Base-by-base conservation (phyloP, 208 protist species). In the Crithidia expoeki region DNA sequence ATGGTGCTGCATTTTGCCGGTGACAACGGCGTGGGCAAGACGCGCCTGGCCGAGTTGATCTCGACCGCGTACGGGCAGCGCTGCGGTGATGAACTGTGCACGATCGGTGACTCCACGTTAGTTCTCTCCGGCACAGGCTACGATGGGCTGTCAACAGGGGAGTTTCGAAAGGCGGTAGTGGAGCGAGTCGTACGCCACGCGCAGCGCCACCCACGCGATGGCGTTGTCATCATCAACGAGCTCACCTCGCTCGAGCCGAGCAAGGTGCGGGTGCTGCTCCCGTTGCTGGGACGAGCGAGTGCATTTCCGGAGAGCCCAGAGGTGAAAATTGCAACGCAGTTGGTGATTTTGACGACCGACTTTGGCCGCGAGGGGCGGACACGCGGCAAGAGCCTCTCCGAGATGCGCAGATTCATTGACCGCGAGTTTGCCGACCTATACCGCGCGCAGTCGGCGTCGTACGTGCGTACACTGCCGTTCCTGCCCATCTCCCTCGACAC, bases 1-100 rank as follows among this genome's bases (percentile, higher is more conserved):
- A 65, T 89, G 21, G 75, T 94, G 12, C 64, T 94, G 21, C 86
- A 92, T 53, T 90, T 94, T 74, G 86, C 86, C 5, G 89, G 89
- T 23, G 89, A 94, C 75, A 94, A 94, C 61, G 89, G 89, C 23
- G 89, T 94, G 4, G 89, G 89, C 32, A 94, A 94, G 74, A 94
- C 89, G 4, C 79, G 74, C 21, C 47, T 72, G 25, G 87, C 90
- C 33, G 80, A 92, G 70, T 64, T 87, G 12, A 84, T 95, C 51
- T 95, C 90, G 9, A 72, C 90, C 10, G 80, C 90, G 12, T 38
- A 92, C 17, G 86, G 73, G 2, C 79, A 86, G 56, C 74, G 83
- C 16, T 94, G 86, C 63, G 69, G 53, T 1, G 65, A 84, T 32
- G 12, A 33, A 23, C 25, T 74, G 47, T 77, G 67, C 58, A 61